Evolutionary conservation across 2,329 filamentous ascomycete species (phyloP).

Genomic region (Penicillium sp.): DNA sequence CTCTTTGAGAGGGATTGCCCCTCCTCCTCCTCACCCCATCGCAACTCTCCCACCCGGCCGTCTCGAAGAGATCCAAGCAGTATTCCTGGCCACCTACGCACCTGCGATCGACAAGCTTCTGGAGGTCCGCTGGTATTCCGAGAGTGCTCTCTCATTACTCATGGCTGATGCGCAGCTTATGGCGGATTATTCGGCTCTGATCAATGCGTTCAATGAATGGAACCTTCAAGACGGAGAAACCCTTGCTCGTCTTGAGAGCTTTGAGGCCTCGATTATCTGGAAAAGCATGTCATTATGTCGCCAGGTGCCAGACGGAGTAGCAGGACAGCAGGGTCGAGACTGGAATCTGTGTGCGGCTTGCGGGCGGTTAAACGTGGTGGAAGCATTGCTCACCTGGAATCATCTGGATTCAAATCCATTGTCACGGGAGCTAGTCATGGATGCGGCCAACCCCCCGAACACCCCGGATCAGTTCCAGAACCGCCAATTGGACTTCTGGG

Average conservation of each 20-base stretch:
- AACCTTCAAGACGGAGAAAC: conserved; percentile 39
- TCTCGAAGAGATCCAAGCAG: conserved; percentile 64
- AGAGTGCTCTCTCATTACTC: conserved; percentile 52
- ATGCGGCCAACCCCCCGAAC: conserved; percentile 35
- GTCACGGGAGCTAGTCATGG: conserved; percentile 42
- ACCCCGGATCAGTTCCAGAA: conserved; percentile 52
- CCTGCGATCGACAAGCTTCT: conserved; percentile 70
- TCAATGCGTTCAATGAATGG: conserved; percentile 47
- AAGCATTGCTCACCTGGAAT: conserved; percentile 70
- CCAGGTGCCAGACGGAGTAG: conserved; percentile 36
- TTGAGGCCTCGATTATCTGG: conserved; percentile 61
- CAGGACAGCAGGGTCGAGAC: conserved; percentile 42
- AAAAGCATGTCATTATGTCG: conserved; percentile 54
- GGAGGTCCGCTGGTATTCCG: conserved; percentile 77
- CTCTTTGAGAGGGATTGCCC: conserved; percentile 57
- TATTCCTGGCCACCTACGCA: conserved; percentile 74
- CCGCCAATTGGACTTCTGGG: conserved; percentile 78
- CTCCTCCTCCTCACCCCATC: conserved; percentile 53
- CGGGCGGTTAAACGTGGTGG: conserved; percentile 69
- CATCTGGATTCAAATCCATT: conserved; percentile 54
- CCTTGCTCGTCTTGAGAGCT: conserved; percentile 45
- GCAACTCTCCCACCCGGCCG: conserved; percentile 44
- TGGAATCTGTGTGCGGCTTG: conserved; percentile 62
- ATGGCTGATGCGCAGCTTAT: conserved; percentile 57
- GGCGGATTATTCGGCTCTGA: conserved; percentile 63